Evolutionary conservation across 1,284 basidiomycete genomes (phyloP), one percentile per base, ranked within the genome.

Genomic region (Austroboletus olivaceoglutinosus): DNA sequence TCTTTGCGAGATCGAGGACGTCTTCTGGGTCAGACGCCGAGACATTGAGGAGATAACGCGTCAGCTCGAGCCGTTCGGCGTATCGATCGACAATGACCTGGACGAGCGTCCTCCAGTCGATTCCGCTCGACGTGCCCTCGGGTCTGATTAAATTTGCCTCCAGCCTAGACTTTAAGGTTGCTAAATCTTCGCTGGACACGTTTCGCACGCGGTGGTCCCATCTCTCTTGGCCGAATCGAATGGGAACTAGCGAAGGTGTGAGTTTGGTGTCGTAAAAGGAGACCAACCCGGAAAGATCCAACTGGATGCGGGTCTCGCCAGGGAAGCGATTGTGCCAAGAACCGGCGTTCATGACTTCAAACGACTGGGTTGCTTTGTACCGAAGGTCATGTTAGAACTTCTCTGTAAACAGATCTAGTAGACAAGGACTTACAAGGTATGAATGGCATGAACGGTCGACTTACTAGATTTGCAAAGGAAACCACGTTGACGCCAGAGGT

Each of bases 21-120:
- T 47, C 45, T 5, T 41, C 43, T 0, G 45, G n/a, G 25, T 43
- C 37, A 5, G 45, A 42, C 9, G 11, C 43, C 8, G 54, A 43
- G 34, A 56, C 48, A 50, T 67, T 66, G n/a, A 81, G 60, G 15
- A 75, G 58, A 53, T 73, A 60, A 3, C 57, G 67, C 2, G 72
- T 55, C 6, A 72, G 50, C 48, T 80, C 74, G 19, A 81, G 60
- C 3, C 78, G 66, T 29, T 68, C 63, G 0, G 65, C 70, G 42
- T 74, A 76, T 21, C 78, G 70, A 36, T 78, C 72, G 2, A 73
- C 65, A 5, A 78, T 60, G 23, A 73, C 66, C 21, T 68, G 68
- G 18, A 71, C 42, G 25, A 81, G 60, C 2, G 68, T 67, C 36
- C 54, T 57, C 78, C 80, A 81, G 55, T 79, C 73, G 5, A 77